Evolutionary conservation across 352 stramenopile genomes (phyloP).

Genomic region (Pythium myriotylum): DNA sequence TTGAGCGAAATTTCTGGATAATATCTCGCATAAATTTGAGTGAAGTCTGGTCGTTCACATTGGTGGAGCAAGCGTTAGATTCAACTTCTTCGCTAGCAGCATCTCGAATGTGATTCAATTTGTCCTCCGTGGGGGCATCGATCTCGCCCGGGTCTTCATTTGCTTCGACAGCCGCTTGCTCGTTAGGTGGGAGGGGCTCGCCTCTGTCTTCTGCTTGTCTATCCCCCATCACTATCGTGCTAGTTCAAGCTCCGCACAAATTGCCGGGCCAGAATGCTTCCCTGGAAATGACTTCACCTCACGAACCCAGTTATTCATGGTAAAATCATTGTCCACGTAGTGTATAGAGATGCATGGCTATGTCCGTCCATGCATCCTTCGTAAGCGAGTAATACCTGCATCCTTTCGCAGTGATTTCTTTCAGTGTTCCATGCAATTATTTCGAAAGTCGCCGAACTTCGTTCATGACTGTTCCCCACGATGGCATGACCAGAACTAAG

Average conservation of each 20-base stretch:
- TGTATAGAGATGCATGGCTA: slow-evolving; percentile 12
- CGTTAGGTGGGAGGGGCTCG: too few relatives aligned
- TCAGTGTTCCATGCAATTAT: background rate
- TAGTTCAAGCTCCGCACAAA: background rate
- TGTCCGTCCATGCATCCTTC: slow-evolving; percentile 23
- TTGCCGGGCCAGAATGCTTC: slow-evolving; percentile 12
- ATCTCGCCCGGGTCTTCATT: background rate
- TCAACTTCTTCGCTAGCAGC: background rate
- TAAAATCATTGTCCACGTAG: slow-evolving; percentile 16
- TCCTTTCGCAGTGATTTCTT: background rate
- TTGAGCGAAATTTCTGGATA: slow-evolving; percentile 6
- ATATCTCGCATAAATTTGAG: slow-evolving; percentile 1
- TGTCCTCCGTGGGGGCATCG: too few relatives aligned
- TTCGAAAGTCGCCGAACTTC: background rate
- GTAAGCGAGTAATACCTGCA: slow-evolving; percentile 13
- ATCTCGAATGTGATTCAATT: too few relatives aligned
- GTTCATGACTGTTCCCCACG: background rate
- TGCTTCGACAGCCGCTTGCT: background rate
- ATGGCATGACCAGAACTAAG: background rate
- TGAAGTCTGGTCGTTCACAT: background rate
- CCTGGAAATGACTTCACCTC: slow-evolving; percentile 16
- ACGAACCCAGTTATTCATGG: background rate
- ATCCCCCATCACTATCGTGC: slow-evolving; percentile 6
- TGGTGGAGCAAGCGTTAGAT: background rate
- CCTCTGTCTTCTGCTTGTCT: background rate